Conservation (phyloP, 2,329 filamentous ascomycete species). For the Aureobasidium sp. region DNA sequence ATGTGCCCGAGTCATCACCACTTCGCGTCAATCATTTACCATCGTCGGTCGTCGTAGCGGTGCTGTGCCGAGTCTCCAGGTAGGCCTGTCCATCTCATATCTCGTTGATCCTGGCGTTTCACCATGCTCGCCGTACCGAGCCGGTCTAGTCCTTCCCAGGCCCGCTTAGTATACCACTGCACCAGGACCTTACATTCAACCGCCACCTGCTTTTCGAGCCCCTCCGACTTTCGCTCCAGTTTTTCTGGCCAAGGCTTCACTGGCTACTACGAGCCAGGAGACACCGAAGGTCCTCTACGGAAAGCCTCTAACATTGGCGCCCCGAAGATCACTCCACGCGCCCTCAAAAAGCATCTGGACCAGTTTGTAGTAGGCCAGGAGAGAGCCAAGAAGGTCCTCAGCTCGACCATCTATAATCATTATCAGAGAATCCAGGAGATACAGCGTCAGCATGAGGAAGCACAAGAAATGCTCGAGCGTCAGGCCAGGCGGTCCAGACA, state of each 20-base stretch:
- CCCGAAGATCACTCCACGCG: conserved; percentile 51
- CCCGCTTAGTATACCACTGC: conserved; percentile 31
- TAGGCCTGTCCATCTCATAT: conserved; percentile 27
- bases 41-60: not conserved
- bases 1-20: not conserved
- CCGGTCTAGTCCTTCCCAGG: conserved; percentile 29
- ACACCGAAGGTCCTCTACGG: conserved; percentile 54
- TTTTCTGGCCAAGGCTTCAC: conserved; percentile 56
- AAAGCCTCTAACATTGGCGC: conserved; percentile 49
- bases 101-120: conserved; percentile 22
- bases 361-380: conserved; percentile 96
- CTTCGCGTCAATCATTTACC: not conserved
- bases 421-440: conserved; percentile 78
- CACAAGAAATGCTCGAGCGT: conserved; percentile 64
- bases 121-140: conserved; percentile 16
- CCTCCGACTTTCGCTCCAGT: conserved; percentile 41
- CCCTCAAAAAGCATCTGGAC: conserved; percentile 82
- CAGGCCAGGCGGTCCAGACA: conserved; percentile 61
- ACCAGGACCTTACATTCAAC: conserved; percentile 18
- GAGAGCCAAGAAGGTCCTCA: conserved; percentile 86
- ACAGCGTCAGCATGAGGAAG: conserved; percentile 68
- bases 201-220: conserved; percentile 36
- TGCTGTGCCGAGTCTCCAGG: not conserved
- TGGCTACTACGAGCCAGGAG: conserved; percentile 54
- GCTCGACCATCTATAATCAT: conserved; percentile 91